These are phyloP conservation scores for Trichoderma sp. DNA, from an alignment of 2,329 filamentous ascomycete genomes.

Conservation along the genomic window DNA sequence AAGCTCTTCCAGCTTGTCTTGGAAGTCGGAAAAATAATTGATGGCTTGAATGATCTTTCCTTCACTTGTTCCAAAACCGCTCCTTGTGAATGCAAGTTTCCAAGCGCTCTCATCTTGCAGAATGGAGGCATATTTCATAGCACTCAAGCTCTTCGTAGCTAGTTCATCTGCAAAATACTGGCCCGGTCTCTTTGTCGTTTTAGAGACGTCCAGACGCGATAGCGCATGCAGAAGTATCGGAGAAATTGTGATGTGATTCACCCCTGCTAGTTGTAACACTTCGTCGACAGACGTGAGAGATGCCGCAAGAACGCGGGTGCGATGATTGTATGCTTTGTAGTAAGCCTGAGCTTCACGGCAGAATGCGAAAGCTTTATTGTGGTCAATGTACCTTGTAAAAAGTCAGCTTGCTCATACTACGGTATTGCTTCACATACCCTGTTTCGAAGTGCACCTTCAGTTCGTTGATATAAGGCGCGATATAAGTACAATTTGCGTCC, in stretches of 20 bases:
- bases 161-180: not conserved
- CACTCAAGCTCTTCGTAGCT: not conserved
- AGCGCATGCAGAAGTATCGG: slow-evolving; percentile 50
- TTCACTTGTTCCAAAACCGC: slow-evolving; percentile 45
- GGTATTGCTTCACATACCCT: slow-evolving; percentile 33
- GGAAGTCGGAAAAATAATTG: slow-evolving; percentile 57
- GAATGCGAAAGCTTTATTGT: slow-evolving; percentile 49
- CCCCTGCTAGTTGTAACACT: slow-evolving; percentile 56
- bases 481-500: slow-evolving; percentile 57
- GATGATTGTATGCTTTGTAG: slow-evolving; percentile 41
- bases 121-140: not conserved
- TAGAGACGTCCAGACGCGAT: slow-evolving; percentile 36
- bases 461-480: slow-evolving; percentile 66
- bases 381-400: slow-evolving; percentile 45
- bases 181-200: not conserved
- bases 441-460: slow-evolving; percentile 59
- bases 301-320: slow-evolving; percentile 54
- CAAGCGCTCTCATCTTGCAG: slow-evolving; percentile 35
- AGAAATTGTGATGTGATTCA: slow-evolving; percentile 58
- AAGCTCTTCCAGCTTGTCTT: slow-evolving; percentile 48
- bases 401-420: not conserved
- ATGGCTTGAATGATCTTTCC: slow-evolving; percentile 53
- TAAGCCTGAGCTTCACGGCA: slow-evolving; percentile 52
- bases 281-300: slow-evolving; percentile 57
- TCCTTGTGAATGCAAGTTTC: slow-evolving; percentile 50